Evolutionary conservation across 805 yeast species (phyloP).

Genomic region (Metschnikowia kunwiensis): DNA sequence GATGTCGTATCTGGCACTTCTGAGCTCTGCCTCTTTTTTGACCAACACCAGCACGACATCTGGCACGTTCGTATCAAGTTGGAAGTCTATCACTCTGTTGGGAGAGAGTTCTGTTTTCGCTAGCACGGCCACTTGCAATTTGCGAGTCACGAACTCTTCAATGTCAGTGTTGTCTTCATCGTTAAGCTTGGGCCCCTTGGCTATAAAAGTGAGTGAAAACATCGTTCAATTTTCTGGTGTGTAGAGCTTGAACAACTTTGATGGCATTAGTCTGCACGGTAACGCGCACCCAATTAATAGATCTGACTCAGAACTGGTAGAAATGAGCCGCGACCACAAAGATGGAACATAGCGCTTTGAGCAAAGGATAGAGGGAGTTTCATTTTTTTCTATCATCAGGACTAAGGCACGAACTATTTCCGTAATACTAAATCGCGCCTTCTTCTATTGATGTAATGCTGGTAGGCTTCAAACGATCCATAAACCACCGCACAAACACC

Average conservation of each 20-base stretch:
- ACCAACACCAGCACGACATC: slow-evolving; percentile 13
- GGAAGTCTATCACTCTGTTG: slow-evolving; percentile 19
- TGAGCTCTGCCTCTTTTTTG: slow-evolving; percentile 11
- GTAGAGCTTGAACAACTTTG: background rate
- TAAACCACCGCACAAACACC: background rate
- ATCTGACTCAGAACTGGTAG: slow-evolving; percentile 5
- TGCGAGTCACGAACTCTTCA: slow-evolving; percentile 11
- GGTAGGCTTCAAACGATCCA: background rate
- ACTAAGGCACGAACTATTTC: no score
- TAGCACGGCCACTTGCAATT: slow-evolving; percentile 12
- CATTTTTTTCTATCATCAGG: no score
- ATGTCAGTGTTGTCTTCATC: slow-evolving; percentile 11
- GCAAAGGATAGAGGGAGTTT: background rate
- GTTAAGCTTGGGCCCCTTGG: slow-evolving; percentile 14
- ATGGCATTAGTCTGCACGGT: background rate
- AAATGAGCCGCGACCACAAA: no score
- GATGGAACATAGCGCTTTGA: no score
- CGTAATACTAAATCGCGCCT: no score
- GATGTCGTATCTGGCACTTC: slow-evolving; percentile 24
- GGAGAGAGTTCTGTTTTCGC: slow-evolving; percentile 16
- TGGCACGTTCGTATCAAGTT: slow-evolving; percentile 15
- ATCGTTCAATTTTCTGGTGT: background rate
- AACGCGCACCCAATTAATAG: slow-evolving; percentile 4
- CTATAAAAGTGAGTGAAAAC: slow-evolving; percentile 19
- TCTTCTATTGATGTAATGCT: no score